Evolutionary conservation across 371 early-diverging fungal genomes (phyloP).

Genomic region (Lichtheimia ramosa): DNA sequence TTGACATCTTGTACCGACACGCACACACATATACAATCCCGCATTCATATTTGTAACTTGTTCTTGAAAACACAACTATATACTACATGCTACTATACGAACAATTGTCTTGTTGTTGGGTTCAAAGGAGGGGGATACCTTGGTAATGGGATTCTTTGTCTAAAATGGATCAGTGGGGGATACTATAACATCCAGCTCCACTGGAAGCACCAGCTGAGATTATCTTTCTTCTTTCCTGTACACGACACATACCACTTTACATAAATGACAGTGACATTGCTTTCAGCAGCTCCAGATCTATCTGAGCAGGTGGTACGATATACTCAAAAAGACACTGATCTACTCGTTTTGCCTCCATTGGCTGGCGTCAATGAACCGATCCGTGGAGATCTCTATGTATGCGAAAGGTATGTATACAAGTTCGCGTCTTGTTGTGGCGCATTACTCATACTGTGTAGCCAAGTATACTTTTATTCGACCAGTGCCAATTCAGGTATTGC

Average conservation of each 20-base stretch:
- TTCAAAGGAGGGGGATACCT: too few relatives aligned
- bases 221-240: background rate
- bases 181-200: too few relatives aligned
- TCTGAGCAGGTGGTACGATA: conserved; percentile 31
- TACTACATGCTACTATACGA: too few relatives aligned
- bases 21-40: background rate
- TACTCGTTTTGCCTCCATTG: conserved; percentile 43
- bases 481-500: conserved; percentile 50
- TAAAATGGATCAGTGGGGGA: too few relatives aligned
- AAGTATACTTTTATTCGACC: conserved; percentile 57
- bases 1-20: background rate
- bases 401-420: conserved; percentile 37
- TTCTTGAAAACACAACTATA: too few relatives aligned
- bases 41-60: too few relatives aligned
- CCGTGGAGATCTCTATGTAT: conserved; percentile 33
- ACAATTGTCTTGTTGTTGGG: too few relatives aligned
- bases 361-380: conserved; percentile 28
- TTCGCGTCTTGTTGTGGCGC: background rate
- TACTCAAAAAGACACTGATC: conserved; percentile 27
- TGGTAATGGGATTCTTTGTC: too few relatives aligned
- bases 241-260: background rate
- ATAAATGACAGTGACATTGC: conserved; percentile 47
- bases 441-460: conserved; percentile 17
- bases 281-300: conserved; percentile 34
- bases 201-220: too few relatives aligned